A percentile compares a stretch with the other conserved stretches of the same genome.
These are phyloP conservation scores for Botrytis elliptica DNA, from an alignment of 2,329 filamentous ascomycete genomes.

Conservation along the genomic window DNA sequence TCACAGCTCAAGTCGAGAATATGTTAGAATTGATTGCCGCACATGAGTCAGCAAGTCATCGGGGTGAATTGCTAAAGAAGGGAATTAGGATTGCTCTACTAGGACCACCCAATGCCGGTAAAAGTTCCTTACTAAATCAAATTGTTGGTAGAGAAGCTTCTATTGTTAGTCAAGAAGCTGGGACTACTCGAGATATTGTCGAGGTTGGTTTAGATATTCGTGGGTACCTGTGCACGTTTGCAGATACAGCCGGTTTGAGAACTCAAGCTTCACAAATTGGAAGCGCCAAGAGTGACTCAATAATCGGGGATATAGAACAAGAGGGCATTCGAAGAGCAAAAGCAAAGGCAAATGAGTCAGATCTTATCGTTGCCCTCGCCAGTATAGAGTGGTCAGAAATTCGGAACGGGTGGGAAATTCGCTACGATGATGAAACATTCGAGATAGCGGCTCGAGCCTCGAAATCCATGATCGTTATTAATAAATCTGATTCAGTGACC, in stretches of 20 bases:
- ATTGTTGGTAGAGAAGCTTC: constrained; percentile 90
- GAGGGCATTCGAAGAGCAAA: constrained; percentile 90
- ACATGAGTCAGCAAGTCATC: constrained; percentile 74
- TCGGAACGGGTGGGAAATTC: constrained; percentile 46
- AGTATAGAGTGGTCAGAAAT: constrained; percentile 58
- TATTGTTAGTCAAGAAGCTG: constrained; percentile 89
- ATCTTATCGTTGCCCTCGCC: constrained; percentile 79
- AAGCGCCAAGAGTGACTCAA: constrained; percentile 23
- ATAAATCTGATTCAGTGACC: constrained; percentile 58
- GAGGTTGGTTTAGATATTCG: constrained; percentile 87
- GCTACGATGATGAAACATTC: constrained; percentile 56
- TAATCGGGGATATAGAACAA: constrained; percentile 73
- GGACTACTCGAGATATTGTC: constrained; percentile 90
- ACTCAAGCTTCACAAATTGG: constrained; percentile 39
- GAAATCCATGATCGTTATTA: constrained; percentile 56
- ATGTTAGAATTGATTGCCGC: constrained; percentile 63
- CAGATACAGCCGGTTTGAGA: constrained; percentile 89
- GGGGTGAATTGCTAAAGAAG: constrained; percentile 78
- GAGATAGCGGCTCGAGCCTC: constrained; percentile 50
- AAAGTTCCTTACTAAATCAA: constrained; percentile 88
- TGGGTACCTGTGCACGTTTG: constrained; percentile 89
- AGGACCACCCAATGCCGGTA: constrained; percentile 90
- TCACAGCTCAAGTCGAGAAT: constrained; percentile 60
- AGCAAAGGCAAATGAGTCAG: constrained; percentile 75
- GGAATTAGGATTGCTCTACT: constrained; percentile 85